Base-by-base conservation (phyloP, 2,329 filamentous ascomycete genomes). In the Fusarium praegraminearum region DNA sequence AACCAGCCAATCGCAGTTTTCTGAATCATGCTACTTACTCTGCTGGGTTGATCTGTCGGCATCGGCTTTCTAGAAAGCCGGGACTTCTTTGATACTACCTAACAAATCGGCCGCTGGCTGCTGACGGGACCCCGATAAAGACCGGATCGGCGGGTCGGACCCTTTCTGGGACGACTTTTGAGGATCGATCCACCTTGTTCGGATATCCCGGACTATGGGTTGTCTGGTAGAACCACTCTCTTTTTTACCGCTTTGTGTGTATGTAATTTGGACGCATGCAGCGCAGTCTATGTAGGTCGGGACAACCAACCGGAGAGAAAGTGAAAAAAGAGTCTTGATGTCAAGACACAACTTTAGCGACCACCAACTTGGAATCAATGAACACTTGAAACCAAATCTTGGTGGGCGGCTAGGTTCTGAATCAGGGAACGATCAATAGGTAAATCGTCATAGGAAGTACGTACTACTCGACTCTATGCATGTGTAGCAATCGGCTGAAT, bases 391-490 rank as follows among this genome's bases (percentile, higher is more conserved):
- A 45, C 32, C 16, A 32, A 51, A 30, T 45, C 63, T 67, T 59
- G 65, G 38, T 40, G 52, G 46, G 24, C 33, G 35, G 20, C 28
- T 16, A 24, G 33, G 40, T 59, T 41, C 54, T 65, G 51, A 59
- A 69, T 65, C 65, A 69, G 49, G 60, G 65, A 65, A 69, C 35
- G 43, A 57, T 65, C 58, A 59, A 28, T 40, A 64, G 47, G 38
- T 71, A 64, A 51, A 44, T 71, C 67, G 67, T 71, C 67, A 70
- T 71, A 59, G 26, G 38, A 57, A 24, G 32, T 38, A 62, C 38
- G 24, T 52, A 40, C 36, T 40, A 3, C 24, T 43, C 35, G 57
- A 52, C 56, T 57, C n/a, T 40, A n/a, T 40, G 36, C 20, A n/a
- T 38, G 36, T 38, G 12, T n/a, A 15, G 51, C 52, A 57, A 53